Conservation (phyloP, 306 rosid species). For the Casuarina equisetifolia region DNA sequence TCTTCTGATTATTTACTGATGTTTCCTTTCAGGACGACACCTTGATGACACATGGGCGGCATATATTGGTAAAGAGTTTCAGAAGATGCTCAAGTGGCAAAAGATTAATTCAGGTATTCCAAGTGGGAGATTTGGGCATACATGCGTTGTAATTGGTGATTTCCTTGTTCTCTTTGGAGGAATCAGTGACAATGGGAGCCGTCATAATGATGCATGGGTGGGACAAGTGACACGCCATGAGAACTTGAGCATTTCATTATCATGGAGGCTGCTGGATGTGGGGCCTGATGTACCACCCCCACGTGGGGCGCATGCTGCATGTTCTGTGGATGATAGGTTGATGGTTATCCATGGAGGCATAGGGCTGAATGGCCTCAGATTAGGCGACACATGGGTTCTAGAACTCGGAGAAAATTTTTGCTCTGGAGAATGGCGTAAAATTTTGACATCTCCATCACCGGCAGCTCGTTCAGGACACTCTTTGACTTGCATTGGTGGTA, state of each 20-base stretch:
- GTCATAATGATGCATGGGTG: slow-evolving; percentile 91
- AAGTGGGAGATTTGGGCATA: slow-evolving; percentile 94
- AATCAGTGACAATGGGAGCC: slow-evolving; percentile 81
- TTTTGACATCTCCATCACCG: slow-evolving; percentile 62
- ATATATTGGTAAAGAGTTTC: slow-evolving; percentile 55
- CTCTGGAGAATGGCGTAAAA: slow-evolving; percentile 71
- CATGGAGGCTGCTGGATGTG: slow-evolving; percentile 73
- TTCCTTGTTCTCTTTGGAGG: slow-evolving; percentile 87
- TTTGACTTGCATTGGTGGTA: slow-evolving; percentile 63
- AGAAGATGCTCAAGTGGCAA: slow-evolving; percentile 62
- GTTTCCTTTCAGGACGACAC: slow-evolving; percentile 64
- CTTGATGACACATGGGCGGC: slow-evolving; percentile 96
- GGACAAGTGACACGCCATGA: slow-evolving; percentile 58
- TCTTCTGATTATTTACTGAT: slow-evolving; percentile 16
- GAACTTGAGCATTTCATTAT: slow-evolving; percentile 47
- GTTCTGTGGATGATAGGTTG: slow-evolving; percentile 58
- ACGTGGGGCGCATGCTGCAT: slow-evolving; percentile 87
- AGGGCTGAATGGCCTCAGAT: slow-evolving; percentile 61
- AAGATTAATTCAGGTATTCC: slow-evolving; percentile 74
- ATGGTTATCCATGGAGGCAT: slow-evolving; percentile 94
- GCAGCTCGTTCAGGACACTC: slow-evolving; percentile 95
- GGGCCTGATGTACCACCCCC: slow-evolving; percentile 63
- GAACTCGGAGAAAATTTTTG: slow-evolving; percentile 60
- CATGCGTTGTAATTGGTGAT: slow-evolving; percentile 63
- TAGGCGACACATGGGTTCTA: slow-evolving; percentile 85